Evolutionary conservation across 768 basidiomycete genomes (phyloP), one percentile per base, ranked within the genome.

Genomic region (Lactarius trivialis): DNA sequence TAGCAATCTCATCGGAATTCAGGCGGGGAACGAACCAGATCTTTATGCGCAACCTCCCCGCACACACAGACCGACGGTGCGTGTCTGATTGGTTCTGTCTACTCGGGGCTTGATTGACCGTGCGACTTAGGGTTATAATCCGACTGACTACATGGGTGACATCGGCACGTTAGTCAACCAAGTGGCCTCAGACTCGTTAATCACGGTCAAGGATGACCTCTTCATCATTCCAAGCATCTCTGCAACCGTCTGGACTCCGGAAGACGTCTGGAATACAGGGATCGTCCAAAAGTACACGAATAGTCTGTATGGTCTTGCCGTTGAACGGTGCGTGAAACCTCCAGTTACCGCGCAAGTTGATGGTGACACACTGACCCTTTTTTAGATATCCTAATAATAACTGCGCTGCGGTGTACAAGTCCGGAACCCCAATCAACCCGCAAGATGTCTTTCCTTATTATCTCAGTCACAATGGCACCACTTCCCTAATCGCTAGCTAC

Each of bases 11-110:
- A 71, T 86, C n/a, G 89, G 85, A 0, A 72, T 88, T 8, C 85
- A 89, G 70, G 81, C 84, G 1, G 88, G 85, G 2, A 90, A 91
- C 70, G 89, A 91, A 73, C 89, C 89, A 17, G 89, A 93, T 75
- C 79, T 90, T 65, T 92, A 86, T 65, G 73, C 77, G 11, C 61
- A 43, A 34, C 66, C 55, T 14, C 66, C 58, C 19, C 61, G 59
- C 33, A 55, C 58, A 15, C 43, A 63, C 50, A 56, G 61, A 34
- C 56, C 64, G 7, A 5, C 8, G 21, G 69, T 55, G 41, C 34
- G 70, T 69, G 34, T n/a, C 14, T 14, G 6, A 24, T 26, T n/a
- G 41, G 14, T 24, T 9, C 26, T 12, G 53, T 5, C 0, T 45
- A 28, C 15, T 12, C n/a, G 7, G 4, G 49, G n/a, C 21, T 43